Base-by-base conservation (phyloP, 2,329 filamentous ascomycete species). In the Grosmannia huntii region DNA sequence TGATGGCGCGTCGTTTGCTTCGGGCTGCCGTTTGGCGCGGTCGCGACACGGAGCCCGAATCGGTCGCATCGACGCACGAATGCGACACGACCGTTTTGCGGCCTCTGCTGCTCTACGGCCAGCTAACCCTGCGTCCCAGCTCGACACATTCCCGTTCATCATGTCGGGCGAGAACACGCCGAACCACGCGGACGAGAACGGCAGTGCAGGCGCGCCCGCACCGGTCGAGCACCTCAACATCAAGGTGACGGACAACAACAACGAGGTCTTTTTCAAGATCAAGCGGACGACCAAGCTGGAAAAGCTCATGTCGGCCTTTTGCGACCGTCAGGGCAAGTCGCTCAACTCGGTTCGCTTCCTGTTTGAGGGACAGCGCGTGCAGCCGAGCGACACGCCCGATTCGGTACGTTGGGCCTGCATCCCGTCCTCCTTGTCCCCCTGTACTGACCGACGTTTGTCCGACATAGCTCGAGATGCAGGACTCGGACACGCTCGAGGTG, bases 241-340 rank as follows among this genome's bases (percentile, higher is more conserved):
- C 76, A 99, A 99, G 72, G 94, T 99, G 16, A 97, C 94, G 0
- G 94, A 99, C 67, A 96, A 95, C 76, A 96, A 96, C 77, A 99
- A 99, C 71, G 94, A 99, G 71, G 92, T 99, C 67, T 99, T 97
- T 73, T 99, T 99, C 80, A 99, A 99, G 80, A 99, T 99, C 77
- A 99, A 99, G 85, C 84, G 91, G 44, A 90, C 87, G 25, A 99
- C 94, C 1, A 89, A 90, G 71, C 82, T 99, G 1, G 94, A 96
- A 76, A 99, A 99, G 78, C 79, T 99, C 58, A 99, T 99, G 94
- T 87, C 90, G 62, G 94, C 94, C 23, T 99, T 97, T 72, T 99
- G 94, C 73, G 92, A 97, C 65, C 84, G 94, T 27, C 91, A 96
- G 71, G 94, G 94, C 66, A 97, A 97, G 78, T 83, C 86, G 38